Conservation (phyloP, 768 basidiomycete species). For the Phanerodontia chrysosporium region DNA sequence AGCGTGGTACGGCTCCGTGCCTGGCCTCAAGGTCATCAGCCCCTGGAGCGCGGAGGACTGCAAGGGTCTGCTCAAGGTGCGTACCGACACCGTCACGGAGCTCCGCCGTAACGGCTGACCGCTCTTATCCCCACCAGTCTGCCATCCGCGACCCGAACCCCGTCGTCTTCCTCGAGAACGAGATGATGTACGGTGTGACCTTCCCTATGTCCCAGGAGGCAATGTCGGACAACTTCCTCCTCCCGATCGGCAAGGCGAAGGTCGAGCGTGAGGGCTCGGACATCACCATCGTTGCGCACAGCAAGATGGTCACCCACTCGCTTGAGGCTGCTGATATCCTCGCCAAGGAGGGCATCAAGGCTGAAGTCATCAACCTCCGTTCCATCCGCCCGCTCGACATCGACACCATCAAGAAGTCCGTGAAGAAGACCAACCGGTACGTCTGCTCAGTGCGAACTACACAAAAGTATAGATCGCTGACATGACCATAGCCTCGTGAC, state of each 20-base stretch:
- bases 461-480: not conserved
- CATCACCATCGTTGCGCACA: conserved; percentile 95
- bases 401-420: conserved; percentile 92
- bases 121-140: conserved; percentile 40
- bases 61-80: conserved; percentile 93
- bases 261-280: conserved; percentile 91
- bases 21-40: conserved; percentile 95
- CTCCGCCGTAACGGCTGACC: not conserved
- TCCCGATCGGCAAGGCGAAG: conserved; percentile 98
- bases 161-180: conserved; percentile 98
- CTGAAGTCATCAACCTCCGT: conserved; percentile 96
- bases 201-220: conserved; percentile 97
- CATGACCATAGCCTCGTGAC: conserved; percentile 68
- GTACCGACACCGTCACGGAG: conserved; percentile 12
- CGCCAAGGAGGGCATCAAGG: conserved; percentile 95
- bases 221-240: conserved; percentile 90
- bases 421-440: conserved; percentile 97
- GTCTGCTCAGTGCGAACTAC: conserved; percentile 17
- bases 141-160: conserved; percentile 99
- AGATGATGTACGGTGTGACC: conserved; percentile 95
- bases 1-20: conserved; percentile 89
- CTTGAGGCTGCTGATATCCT: conserved; percentile 91
- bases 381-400: conserved; percentile 96
- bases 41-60: conserved; percentile 99
- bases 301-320: conserved; percentile 95